Evolutionary conservation across 2,329 filamentous ascomycete genomes (phyloP), one percentile per base, ranked within the genome.

Genomic region (Alternaria atra): DNA sequence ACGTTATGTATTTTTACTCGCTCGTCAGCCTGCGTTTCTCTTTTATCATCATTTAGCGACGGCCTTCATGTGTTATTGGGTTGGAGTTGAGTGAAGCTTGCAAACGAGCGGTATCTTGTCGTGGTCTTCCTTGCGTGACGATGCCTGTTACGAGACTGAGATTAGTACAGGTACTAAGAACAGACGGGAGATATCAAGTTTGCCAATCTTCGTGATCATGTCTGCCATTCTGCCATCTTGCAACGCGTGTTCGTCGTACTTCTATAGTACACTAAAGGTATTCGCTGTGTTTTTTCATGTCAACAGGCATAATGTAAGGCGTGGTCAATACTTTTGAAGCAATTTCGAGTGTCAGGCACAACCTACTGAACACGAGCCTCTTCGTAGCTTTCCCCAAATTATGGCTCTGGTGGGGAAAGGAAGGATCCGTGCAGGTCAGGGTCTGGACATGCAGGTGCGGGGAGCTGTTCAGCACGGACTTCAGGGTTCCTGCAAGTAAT

Each of bases 401-500:
- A 20, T 20, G 20, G 20, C 20, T 20, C 2, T 20, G 20, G 46
- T 17, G 43, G 30, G 52, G 57, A 29, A 30, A 34, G 47, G 43
- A 40, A 34, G 46, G 29, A 46, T 13, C 20, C 20, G 20, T 20
- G 20, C 20, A 20, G 8, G 34, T 29, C 39, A 42, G 50, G 32
- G 58, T 48, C 43, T 55, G 40, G 40, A 43, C 47, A 20, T 52
- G 51, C 43, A 61, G 37, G 55, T 54, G 59, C 58, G 59, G 59
- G 59, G 53, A 51, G 53, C n/a, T 40, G 40, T 29, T 48, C 40
- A 51, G 58, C 58, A 57, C 44, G 53, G 58, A 52, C 58, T 42
- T 29, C 12, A 58, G 56, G 57, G 35, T 52, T 52, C 40, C 47
- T 60, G 57, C 57, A 35, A 56, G 57, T 59, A 43, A 55, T 55